Percentiles rank a stretch among this genome's conserved stretches.
These are phyloP conservation scores for Trichoderma gamsii DNA, from an alignment of 495 filamentous ascomycete species.

Conservation along the genomic window DNA sequence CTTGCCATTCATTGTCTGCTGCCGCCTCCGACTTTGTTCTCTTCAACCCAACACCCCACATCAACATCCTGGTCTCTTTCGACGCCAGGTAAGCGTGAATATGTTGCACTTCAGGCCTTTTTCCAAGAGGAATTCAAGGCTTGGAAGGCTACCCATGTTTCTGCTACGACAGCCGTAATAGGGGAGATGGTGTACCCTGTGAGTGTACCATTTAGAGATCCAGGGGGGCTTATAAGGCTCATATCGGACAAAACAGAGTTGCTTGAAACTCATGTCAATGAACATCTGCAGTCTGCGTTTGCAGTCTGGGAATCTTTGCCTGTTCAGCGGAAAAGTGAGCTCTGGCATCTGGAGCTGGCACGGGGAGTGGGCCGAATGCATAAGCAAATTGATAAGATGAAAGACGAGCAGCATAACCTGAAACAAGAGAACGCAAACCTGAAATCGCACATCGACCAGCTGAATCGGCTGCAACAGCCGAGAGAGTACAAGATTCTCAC, in stretches of 20 bases:
- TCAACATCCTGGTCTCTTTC: slow-evolving; percentile 67
- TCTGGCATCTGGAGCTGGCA: slow-evolving; percentile 74
- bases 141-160: slow-evolving; percentile 47
- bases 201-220: slow-evolving; percentile 30
- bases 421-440: slow-evolving; percentile 70
- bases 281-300: slow-evolving; percentile 66
- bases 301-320: slow-evolving; percentile 61
- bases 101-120: slow-evolving; percentile 59
- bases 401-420: slow-evolving; percentile 54
- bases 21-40: slow-evolving; percentile 68
- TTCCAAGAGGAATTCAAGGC: slow-evolving; percentile 59
- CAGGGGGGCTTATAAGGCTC: slow-evolving; percentile 35
- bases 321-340: slow-evolving; percentile 49
- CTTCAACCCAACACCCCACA: slow-evolving; percentile 62
- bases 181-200: slow-evolving; percentile 39
- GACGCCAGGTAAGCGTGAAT: slow-evolving; percentile 63
- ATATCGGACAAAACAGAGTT: slow-evolving; percentile 38
- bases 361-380: slow-evolving; percentile 63
- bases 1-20: slow-evolving; percentile 75
- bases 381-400: slow-evolving; percentile 56
- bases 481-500: slow-evolving; percentile 63
- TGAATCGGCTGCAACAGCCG: slow-evolving; percentile 63
- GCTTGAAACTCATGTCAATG: slow-evolving; percentile 54
- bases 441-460: slow-evolving; percentile 59
- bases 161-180: slow-evolving; percentile 35